Base-by-base conservation (phyloP, 2,329 filamentous ascomycete species). In the Fusarium guadeloupense region DNA sequence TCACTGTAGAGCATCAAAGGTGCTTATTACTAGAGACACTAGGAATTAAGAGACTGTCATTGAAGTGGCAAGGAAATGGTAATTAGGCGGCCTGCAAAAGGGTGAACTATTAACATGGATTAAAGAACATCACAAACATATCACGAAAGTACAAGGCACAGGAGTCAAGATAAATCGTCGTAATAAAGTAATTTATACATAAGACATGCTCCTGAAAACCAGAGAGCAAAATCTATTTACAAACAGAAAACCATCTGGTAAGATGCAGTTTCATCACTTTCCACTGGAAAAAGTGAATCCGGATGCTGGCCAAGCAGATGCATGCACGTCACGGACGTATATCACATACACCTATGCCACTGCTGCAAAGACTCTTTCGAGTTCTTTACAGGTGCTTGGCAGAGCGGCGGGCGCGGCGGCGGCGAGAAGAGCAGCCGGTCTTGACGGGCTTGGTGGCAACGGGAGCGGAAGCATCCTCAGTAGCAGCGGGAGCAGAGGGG, bases 151-250 rank as follows among this genome's bases (percentile, higher is more conserved):
- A 23, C 2, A 40, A 13, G 7, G 33, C 17, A 35, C 4, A 23
- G 19, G 8, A n/a, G 9, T 25, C 12, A 20, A 34, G 21, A 19
- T 56, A 14, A 41, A 45, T 56, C 49, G 56, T 62, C 57, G 57
- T 62, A 57, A 57, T 58, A 65, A 65, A 65, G 53, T 33, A 46
- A 46, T 67, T 68, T 68, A 68, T 68, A 68, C 65, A 67, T 34
- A 53, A 67, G 63, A 68, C 43, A 62, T 59, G 49, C 34, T 51
- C 40, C 66, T 53, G 61, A 54, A 63, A 64, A 37, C 14, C 59
- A 67, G 54, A 40, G 52, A 47, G 37, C 66, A 66, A 47, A 59
- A 62, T 69, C 66, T 69, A 69, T 69, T 55, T 69, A 69, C 58
- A 66, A 63, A 69, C 59, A 68, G 64, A 62, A 69, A 62, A 42